Base-by-base conservation (phyloP, 345 rosid genomes). In the Corchorus capsularis region DNA sequence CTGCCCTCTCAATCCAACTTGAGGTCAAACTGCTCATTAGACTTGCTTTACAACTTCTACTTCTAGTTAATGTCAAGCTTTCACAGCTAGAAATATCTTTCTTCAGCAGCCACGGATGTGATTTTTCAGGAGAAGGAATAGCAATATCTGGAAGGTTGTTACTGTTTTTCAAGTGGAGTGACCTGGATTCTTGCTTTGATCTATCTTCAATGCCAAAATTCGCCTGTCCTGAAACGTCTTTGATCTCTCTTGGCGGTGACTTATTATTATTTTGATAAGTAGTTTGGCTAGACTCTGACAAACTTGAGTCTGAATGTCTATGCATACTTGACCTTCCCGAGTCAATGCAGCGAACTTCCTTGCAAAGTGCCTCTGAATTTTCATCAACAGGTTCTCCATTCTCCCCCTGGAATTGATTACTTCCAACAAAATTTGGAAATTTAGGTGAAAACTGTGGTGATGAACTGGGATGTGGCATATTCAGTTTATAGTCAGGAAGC, bases 41-140 rank as follows among this genome's bases (percentile, higher is more conserved):
- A 75, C 84, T 87, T 49, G 90, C 91, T 77, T 83, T 81, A 82
- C 91, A 91, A 80, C 98, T 94, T 81, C 73, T 92, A 82, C 97
- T 94, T 73, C 88, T 87, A 14, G 54, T 57, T 69, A 92, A 80
- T 75, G 81, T 85, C 80, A 82, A 82, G 81, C 84, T 86, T 73
- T 76, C 69, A 37, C 81, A 74, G 35, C 75, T 76, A 60, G 74
- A 76, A 27, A 83, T 59, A 64, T 82, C 87, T 78, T 83, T 86
- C 71, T 83, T 87, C 50, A 47, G 69, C 61, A 60, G 64, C 85
- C 82, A 76, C 71, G 79, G 73, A 78, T 76, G 69, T 65, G 79
- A 60, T 67, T 86, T 79, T 79, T 83, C 86, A 35, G 90, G 83
- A 56, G 87, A 83, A 37, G 81, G 82, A 66, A 75, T 61, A 67